Conservation (phyloP, 352 stramenopile species). For the Globisporangium nodosum region DNA sequence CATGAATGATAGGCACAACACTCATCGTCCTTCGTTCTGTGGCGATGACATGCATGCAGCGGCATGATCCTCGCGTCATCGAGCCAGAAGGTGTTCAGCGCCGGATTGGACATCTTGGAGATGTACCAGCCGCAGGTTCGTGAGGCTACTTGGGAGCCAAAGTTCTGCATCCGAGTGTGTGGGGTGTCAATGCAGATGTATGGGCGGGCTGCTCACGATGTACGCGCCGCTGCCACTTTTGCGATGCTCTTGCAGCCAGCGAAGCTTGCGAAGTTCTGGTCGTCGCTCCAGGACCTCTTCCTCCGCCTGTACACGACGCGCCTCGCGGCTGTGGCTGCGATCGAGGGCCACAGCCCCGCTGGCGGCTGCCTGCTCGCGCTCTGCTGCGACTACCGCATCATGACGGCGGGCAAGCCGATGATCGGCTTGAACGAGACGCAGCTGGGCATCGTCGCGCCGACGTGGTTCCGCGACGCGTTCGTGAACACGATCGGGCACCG, state of each 20-base stretch:
- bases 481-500: constrained; percentile 83
- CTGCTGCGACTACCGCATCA: constrained; percentile 93
- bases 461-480: constrained; percentile 79
- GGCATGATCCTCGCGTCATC: constrained; percentile 75
- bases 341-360: constrained; percentile 91
- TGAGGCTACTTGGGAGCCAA: not conserved
- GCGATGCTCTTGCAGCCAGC: constrained; percentile 18
- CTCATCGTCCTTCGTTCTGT: too few species aligned
- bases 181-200: not conserved
- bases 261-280: constrained; percentile 88
- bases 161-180: not conserved
- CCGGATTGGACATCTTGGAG: constrained; percentile 91
- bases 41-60: constrained; percentile 13
- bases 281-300: constrained; percentile 89
- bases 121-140: constrained; percentile 84
- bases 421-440: constrained; percentile 95
- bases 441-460: constrained; percentile 87
- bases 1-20: not conserved
- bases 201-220: not conserved
- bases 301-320: constrained; percentile 90
- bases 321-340: constrained; percentile 83
- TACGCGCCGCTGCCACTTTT: not conserved
- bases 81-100: constrained; percentile 85
- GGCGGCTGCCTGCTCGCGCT: constrained; percentile 93
- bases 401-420: constrained; percentile 80